Base-by-base conservation (phyloP, 164 flowering plant species). In the Nymphaea thermarum region DNA sequence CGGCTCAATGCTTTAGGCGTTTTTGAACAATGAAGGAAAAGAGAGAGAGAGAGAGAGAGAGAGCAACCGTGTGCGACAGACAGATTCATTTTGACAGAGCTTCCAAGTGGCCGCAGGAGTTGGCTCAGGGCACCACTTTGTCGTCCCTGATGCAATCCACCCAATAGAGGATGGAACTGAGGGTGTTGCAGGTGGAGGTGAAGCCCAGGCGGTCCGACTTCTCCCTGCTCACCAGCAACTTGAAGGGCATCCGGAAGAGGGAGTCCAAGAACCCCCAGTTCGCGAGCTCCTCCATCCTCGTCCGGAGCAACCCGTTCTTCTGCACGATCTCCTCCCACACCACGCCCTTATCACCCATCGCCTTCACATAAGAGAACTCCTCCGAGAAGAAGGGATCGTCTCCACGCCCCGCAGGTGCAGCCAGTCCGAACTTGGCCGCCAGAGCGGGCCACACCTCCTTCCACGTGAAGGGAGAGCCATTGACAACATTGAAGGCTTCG, bases 251-350 rank as follows among this genome's bases (percentile, higher is more conserved):
- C 43, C 90, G 78, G 44, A 85, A 86, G 62, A 86, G 60, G 7
- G 67, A 41, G 71, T 93, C 98, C 73, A 93, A 45, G 74, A 93
- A 90, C 43, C 45, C 82, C 96, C 95, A 93, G 44, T 87, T 90
- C 3, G 93, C 96, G 68, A 93, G 76, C 75, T 90, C 91, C 62
- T 75, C 82, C 82, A 90, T 78, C 69, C 81, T 80, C 12, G 87
- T 83, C 59, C 42, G 41, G 4, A 72, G 45, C 43, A 93, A 66
- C 16, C 93, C 90, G 51, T 82, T 77, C 68, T 75, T 77, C 67
- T 4, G 76, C 45, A 86, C 87, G 62, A 93, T 86, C 74, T 86
- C 96, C 42, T 80, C 76, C 98, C 97, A 93, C 4, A 82, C 80
- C 4, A 43, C 43, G 10, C 77, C 76, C 75, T 80, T 90, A 44